Evolutionary conservation across 495 filamentous ascomycete genomes (phyloP), one percentile per base, ranked within the genome.

Genomic region (Niebla homalea): DNA sequence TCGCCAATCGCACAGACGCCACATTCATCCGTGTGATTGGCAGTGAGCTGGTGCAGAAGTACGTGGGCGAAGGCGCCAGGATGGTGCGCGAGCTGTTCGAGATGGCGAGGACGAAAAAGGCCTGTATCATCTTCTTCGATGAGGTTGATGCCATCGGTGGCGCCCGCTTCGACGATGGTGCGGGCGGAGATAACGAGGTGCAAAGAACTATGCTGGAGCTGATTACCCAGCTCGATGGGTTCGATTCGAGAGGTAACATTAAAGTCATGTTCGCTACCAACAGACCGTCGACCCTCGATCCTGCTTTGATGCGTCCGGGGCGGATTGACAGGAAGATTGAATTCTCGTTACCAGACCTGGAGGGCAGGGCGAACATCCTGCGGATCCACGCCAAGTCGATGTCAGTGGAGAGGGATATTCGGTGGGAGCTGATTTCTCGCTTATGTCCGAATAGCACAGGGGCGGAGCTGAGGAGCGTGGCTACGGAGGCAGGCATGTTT

Each of bases 251-350:
- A 61, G 92, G 92, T 62, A 98, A 98, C 69, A 98, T 98, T 74
- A 98, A 98, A 68, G 92, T 98, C 70, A 98, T 98, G 92, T 98
- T 98, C 62, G 92, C 92, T 52, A 98, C 92, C 60, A 98, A 98
- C 73, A 76, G 92, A 52, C 92, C 92, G 1, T 95, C 88, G 6
- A 98, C 90, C 14, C 74, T 98, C 40, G 92, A 98, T 60, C 92
- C 92, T 15, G 92, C 92, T 11, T 75, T 98, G 52, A 95, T 98
- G 87, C 78, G 92, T 65, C 92, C 92, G 10, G 92, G 92, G 32
- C 89, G 92, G 69, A 98, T 98, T 61, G 92, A 98, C 67, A 79
- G 92, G 57, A 98, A 98, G 73, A 97, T 98, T 62, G 92, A 98
- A 65, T 98, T 98, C 74, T 87, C 87, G 3, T 79, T 98, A 5